Evolutionary conservation across 2,329 filamentous ascomycete genomes (phyloP).

Genomic region (Penicillium sp.): DNA sequence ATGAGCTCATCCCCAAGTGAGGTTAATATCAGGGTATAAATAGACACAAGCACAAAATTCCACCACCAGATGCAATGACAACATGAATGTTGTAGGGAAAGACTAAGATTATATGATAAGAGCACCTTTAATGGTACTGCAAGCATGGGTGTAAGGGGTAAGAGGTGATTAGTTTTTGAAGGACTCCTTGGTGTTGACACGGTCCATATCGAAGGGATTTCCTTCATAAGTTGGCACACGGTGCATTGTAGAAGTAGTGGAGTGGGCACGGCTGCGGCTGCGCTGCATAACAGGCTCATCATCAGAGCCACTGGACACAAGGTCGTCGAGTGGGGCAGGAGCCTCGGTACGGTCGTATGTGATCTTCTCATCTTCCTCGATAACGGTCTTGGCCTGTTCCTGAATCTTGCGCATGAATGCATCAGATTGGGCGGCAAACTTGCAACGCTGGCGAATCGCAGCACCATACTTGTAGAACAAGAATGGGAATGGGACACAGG

Average conservation of each 20-base stretch:
- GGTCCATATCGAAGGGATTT: conserved; percentile 47
- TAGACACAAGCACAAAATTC: conserved; percentile 1
- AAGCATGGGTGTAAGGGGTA: background rate
- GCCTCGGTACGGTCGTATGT: conserved; percentile 38
- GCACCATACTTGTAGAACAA: conserved; percentile 30
- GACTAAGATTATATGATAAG: conserved; percentile 15
- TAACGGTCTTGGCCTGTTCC: conserved; percentile 21
- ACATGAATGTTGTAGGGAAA: background rate
- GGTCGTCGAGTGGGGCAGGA: conserved; percentile 20
- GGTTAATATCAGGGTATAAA: conserved; percentile 14
- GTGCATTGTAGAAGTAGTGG: conserved; percentile 27
- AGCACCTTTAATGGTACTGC: background rate
- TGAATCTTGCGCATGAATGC: conserved; percentile 40
- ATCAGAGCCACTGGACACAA: conserved; percentile 27
- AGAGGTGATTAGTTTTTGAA: conserved; percentile 24
- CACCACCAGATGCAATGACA: conserved; percentile 7
- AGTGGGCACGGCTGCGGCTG: conserved; percentile 27
- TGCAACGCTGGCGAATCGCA: conserved; percentile 24
- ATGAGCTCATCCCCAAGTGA: conserved; percentile 8
- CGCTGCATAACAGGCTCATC: conserved; percentile 23
- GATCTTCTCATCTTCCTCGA: conserved; percentile 23
- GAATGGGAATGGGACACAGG: conserved; percentile 28
- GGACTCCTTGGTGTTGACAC: conserved; percentile 44
- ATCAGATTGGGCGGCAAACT: conserved; percentile 31
- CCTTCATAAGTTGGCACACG: conserved; percentile 40